Conservation (phyloP, 2,329 filamentous ascomycete species). For the Talaromyces sp. region DNA sequence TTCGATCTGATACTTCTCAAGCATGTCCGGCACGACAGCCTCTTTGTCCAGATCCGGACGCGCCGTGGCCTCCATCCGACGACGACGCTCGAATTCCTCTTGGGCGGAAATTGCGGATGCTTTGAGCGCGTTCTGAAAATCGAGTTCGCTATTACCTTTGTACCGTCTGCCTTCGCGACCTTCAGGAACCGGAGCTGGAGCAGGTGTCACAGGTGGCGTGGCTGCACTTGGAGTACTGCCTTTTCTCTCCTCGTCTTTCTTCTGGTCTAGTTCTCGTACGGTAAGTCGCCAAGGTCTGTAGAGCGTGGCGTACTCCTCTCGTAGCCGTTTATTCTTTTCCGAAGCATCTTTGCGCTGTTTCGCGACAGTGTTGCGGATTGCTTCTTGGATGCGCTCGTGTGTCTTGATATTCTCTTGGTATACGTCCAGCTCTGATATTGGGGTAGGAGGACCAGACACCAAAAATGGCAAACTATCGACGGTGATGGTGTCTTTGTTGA, state of each 20-base stretch:
- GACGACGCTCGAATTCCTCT: slow-evolving; percentile 45
- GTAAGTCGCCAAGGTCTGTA: slow-evolving; percentile 47
- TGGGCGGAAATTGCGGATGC: slow-evolving; percentile 48
- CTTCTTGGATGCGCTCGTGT: slow-evolving; percentile 39
- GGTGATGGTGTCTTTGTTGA: slow-evolving; percentile 30
- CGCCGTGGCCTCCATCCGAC: slow-evolving; percentile 42
- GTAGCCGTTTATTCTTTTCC: slow-evolving; percentile 38
- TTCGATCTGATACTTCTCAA: slow-evolving; percentile 39
- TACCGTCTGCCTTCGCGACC: slow-evolving; percentile 37
- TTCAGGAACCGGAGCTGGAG: slow-evolving; percentile 32
- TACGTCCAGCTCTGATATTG: slow-evolving; percentile 44
- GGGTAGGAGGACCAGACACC: slow-evolving; percentile 39
- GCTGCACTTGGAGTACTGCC: slow-evolving; percentile 36
- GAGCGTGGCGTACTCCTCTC: slow-evolving; percentile 38
- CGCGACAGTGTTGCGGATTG: slow-evolving; percentile 37
- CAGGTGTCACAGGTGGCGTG: slow-evolving; percentile 34
- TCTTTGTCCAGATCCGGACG: slow-evolving; percentile 45
- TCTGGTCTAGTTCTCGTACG: slow-evolving; percentile 42
- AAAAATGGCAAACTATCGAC: slow-evolving; percentile 48
- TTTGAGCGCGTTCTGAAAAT: slow-evolving; percentile 47
- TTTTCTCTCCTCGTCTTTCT: slow-evolving; percentile 36
- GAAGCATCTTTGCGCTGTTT: slow-evolving; percentile 38
- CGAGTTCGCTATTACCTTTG: slow-evolving; percentile 48
- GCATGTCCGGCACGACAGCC: slow-evolving; percentile 48
- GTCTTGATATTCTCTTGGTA: slow-evolving; percentile 40